Percentiles rank a stretch among this genome's conserved stretches.
phyloP scores from a whole-genome alignment of 108 stramenopile species.

The Nitzschia sp. region DNA sequence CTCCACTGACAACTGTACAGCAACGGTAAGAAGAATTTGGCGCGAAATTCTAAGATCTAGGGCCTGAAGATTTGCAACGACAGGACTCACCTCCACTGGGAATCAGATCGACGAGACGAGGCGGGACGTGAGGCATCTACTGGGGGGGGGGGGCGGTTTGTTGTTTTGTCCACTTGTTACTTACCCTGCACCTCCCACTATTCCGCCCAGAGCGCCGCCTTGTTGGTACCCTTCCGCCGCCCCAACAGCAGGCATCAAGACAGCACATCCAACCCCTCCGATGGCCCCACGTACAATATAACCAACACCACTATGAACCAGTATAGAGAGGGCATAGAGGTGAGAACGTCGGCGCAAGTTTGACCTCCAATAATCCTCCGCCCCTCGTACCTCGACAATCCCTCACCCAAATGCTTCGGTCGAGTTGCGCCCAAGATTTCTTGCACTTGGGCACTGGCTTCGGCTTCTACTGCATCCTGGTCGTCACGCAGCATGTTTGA shows the following conservation, averaged over 20 bases:
- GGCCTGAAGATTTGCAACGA: no score
- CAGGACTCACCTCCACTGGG: no score
- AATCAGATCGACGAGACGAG: no score
- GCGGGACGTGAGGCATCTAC: no score
- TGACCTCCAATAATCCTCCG: no score
- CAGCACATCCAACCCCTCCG: conserved; percentile 57
- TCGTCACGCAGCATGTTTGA: no score
- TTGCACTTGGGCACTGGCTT: conserved; percentile 30
- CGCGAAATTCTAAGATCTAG: no score
- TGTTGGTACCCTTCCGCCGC: conserved; percentile 25
- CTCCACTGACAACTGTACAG: conserved; percentile 50
- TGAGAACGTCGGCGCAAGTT: no score
- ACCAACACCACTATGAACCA: conserved; percentile 1
- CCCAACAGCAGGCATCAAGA: conserved; percentile 50
- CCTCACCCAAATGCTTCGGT: conserved; percentile 43
- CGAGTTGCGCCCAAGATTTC: conserved; percentile 29
- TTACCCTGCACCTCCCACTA: conserved; percentile 16
- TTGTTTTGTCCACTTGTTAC: neutral
- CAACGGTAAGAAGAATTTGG: no score
- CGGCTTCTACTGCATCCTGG: conserved; percentile 2
- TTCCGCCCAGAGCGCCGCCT: conserved; percentile 36
- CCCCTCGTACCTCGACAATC: conserved; percentile 21
- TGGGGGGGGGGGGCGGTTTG: no score
- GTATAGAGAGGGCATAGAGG: no score
- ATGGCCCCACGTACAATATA: conserved; percentile 55